Evolutionary conservation across 768 basidiomycete species (phyloP).

Genomic region (Lentinula edodes): DNA sequence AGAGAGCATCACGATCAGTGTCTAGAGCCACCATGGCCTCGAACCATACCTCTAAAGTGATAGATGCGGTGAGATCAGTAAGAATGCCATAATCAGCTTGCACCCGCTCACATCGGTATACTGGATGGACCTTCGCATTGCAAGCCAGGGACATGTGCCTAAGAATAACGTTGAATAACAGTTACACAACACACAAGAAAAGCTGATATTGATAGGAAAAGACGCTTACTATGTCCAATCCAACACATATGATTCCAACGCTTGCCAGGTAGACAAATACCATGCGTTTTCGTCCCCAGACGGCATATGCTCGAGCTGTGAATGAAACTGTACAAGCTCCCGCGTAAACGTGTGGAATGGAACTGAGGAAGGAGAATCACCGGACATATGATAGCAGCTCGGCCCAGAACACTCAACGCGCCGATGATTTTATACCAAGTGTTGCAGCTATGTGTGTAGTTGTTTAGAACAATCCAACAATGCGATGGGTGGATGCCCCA

Average conservation of each 20-base stretch:
- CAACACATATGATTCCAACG: slow-evolving; percentile 16
- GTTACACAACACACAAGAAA: not conserved
- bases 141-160: slow-evolving; percentile 19
- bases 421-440: slow-evolving; percentile 10
- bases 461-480: not conserved
- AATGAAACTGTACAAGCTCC: slow-evolving; percentile 11
- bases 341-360: not conserved
- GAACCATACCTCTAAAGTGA: slow-evolving; percentile 2
- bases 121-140: slow-evolving; percentile 19
- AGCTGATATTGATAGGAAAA: not conserved
- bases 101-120: slow-evolving; percentile 9
- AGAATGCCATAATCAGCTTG: not conserved
- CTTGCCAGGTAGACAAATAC: slow-evolving; percentile 17
- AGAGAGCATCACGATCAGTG: not conserved
- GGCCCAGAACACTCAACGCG: slow-evolving; percentile 8
- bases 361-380: not conserved
- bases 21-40: not conserved
- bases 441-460: slow-evolving; percentile 7
- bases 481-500: not conserved
- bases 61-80: not conserved
- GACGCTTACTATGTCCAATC: slow-evolving; percentile 19
- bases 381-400: slow-evolving; percentile 16
- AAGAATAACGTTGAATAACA: not conserved
- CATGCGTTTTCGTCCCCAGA: slow-evolving; percentile 16
- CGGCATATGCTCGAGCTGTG: slow-evolving; percentile 18